Evolutionary conservation across 495 filamentous ascomycete species (phyloP).

Genomic region (Penicillium cosmopolitanum): DNA sequence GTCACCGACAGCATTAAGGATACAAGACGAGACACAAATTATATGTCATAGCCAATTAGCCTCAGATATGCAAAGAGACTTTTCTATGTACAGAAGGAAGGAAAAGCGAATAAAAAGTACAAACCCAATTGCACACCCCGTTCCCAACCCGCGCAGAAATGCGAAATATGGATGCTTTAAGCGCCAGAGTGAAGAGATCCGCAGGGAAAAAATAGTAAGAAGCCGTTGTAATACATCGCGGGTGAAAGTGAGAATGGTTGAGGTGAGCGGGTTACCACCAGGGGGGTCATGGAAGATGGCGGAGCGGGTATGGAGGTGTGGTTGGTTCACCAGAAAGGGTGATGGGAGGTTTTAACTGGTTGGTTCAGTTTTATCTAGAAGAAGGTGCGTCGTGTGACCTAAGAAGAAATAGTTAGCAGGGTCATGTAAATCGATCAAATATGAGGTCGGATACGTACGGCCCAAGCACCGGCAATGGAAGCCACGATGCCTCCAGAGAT

Average conservation of each 20-base stretch:
- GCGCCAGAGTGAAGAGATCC: constrained; percentile 56
- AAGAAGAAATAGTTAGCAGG: constrained; percentile 32
- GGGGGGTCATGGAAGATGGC: constrained; percentile 33
- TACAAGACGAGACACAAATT: constrained; percentile 31
- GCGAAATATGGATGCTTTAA: constrained; percentile 50
- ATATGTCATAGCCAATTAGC: constrained; percentile 35
- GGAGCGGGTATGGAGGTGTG: constrained; percentile 35
- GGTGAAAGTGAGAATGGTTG: constrained; percentile 32
- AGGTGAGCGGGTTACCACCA: constrained; percentile 31
- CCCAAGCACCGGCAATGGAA: constrained; percentile 81
- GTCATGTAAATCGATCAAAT: background rate
- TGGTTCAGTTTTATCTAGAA: constrained; percentile 44
- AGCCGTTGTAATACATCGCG: constrained; percentile 52
- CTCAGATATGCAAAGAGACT: constrained; percentile 43
- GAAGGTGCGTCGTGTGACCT: constrained; percentile 63
- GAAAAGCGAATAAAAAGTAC: constrained; percentile 39
- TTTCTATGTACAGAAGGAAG: constrained; percentile 53
- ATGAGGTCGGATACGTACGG: constrained; percentile 59
- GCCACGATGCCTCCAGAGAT: constrained; percentile 89
- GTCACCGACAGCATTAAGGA: constrained; percentile 40
- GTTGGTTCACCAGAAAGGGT: constrained; percentile 24
- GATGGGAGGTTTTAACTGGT: constrained; percentile 24
- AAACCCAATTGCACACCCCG: constrained; percentile 52
- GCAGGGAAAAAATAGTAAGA: constrained; percentile 30
- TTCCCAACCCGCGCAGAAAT: constrained; percentile 51